These are phyloP conservation scores for Cryptococcus amylolentus DNA, from an alignment of 1,284 basidiomycete species.

Conservation along the genomic window DNA sequence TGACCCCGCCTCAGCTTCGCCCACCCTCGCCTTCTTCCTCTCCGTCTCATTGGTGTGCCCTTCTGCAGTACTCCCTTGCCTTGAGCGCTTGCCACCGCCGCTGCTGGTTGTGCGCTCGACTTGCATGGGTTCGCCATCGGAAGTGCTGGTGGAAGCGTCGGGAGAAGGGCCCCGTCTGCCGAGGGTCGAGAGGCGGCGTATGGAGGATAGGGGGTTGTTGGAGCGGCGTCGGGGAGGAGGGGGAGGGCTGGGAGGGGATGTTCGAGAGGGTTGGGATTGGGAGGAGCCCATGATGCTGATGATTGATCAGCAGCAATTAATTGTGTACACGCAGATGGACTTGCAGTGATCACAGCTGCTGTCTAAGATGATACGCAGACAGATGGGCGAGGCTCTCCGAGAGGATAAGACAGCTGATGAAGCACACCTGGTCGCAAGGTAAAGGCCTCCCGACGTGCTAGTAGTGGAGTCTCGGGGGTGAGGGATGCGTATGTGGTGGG, in stretches of 20 bases:
- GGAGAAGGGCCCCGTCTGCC: constrained; percentile 1
- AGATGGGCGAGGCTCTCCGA: no score
- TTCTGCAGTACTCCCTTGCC: constrained; percentile 6
- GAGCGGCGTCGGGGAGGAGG: not conserved
- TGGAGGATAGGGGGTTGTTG: not conserved
- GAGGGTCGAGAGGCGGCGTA: constrained; percentile 12
- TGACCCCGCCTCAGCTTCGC: not conserved
- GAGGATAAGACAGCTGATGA: no score
- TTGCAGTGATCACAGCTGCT: no score
- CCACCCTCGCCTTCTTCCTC: constrained; percentile 4
- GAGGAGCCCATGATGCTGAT: constrained; percentile 13
- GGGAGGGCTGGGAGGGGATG: not conserved
- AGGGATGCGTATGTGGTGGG: no score
- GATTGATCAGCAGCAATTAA: no score
- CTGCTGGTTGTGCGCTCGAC: not conserved
- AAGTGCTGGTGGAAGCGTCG: not conserved
- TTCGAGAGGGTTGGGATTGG: constrained; percentile 7
- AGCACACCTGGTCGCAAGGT: no score
- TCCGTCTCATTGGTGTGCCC: not conserved
- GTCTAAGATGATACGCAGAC: no score
- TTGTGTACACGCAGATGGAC: no score
- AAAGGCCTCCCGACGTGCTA: no score
- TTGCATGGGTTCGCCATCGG: not conserved
- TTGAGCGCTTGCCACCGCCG: constrained; percentile 4
- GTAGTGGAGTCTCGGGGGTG: no score